Percentiles rank a stretch among this genome's conserved stretches.
These are phyloP conservation scores for Linderniella brevidens DNA, from an alignment of 257 asterid genomes.

Conservation along the genomic window DNA sequence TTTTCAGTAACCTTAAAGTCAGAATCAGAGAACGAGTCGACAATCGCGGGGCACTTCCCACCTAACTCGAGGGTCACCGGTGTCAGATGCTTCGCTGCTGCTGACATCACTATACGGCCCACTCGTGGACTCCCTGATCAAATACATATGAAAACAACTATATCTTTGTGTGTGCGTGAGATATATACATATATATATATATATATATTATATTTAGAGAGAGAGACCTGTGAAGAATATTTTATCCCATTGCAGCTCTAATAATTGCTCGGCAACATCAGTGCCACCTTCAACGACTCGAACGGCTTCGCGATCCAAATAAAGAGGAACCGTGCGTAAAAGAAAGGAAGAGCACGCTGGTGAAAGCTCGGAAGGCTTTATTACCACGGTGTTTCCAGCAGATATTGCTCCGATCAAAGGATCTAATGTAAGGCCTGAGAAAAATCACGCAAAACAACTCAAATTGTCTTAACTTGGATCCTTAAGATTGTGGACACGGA, in stretches of 20 bases:
- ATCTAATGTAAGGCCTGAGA: conserved; percentile 55
- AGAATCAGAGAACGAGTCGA: conserved; percentile 50
- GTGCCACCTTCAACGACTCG: conserved; percentile 63
- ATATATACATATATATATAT: too few species aligned
- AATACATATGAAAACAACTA: not conserved
- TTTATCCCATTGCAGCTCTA: conserved; percentile 71
- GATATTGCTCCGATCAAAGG: conserved; percentile 74
- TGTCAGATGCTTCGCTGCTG: conserved; percentile 90
- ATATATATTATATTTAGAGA: too few species aligned
- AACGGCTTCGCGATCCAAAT: conserved; percentile 41
- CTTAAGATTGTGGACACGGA: not conserved
- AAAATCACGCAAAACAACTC: not conserved
- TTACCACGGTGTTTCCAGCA: conserved; percentile 49
- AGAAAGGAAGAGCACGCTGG: conserved; percentile 48
- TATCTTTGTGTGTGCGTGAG: not conserved
- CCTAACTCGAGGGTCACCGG: conserved; percentile 94
- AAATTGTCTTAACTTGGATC: not conserved
- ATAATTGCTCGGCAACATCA: conserved; percentile 29
- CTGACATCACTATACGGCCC: conserved; percentile 62
- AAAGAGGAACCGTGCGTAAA: conserved; percentile 22
- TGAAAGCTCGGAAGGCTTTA: conserved; percentile 75
- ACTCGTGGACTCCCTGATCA: conserved; percentile 62
- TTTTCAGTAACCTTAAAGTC: conserved; percentile 16
- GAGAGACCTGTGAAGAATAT: conserved; percentile 68
- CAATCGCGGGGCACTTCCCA: conserved; percentile 79